Conservation (phyloP, 805 yeast species). For the Cyberlindnera amylophila region DNA sequence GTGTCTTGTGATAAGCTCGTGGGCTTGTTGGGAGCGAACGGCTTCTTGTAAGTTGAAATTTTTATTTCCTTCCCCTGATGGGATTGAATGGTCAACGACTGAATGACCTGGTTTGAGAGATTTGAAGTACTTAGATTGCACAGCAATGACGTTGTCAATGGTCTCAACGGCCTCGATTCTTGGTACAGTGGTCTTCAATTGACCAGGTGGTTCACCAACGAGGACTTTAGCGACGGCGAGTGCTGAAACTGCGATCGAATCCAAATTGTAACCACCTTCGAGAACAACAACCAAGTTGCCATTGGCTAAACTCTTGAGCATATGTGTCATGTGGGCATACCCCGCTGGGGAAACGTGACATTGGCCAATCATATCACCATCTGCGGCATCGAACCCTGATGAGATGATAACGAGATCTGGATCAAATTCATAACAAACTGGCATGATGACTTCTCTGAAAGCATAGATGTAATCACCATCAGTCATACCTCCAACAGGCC, state of each 20-base stretch:
- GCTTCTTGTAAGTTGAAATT: conserved; percentile 64
- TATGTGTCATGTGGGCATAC: conserved; percentile 93
- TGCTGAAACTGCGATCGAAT: conserved; percentile 86
- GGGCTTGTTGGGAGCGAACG: conserved; percentile 67
- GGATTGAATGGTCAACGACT: conserved; percentile 34
- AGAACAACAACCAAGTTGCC: conserved; percentile 87
- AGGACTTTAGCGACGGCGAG: conserved; percentile 87
- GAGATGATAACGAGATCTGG: conserved; percentile 93
- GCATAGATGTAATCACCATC: conserved; percentile 96
- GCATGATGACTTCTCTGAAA: conserved; percentile 79
- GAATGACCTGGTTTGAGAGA: conserved; percentile 67
- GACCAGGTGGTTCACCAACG: conserved; percentile 93
- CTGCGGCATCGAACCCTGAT: conserved; percentile 98
- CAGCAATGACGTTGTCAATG: conserved; percentile 72
- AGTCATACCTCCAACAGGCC: conserved; percentile 88
- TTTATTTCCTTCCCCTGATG: conserved; percentile 34
- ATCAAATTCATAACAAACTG: conserved; percentile 80
- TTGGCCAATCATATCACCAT: conserved; percentile 95
- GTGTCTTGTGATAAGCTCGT: conserved; percentile 48
- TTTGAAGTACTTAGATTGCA: conserved; percentile 86
- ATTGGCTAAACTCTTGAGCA: conserved; percentile 79
- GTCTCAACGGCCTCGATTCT: conserved; percentile 73
- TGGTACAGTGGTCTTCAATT: conserved; percentile 61
- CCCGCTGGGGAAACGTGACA: conserved; percentile 95
- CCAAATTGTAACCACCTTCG: conserved; percentile 96